A percentile compares a stretch with the other conserved stretches of the same genome.
Conservation (phyloP, 2,329 filamentous ascomycete genomes). For the Pseudopithomyces maydicus region DNA sequence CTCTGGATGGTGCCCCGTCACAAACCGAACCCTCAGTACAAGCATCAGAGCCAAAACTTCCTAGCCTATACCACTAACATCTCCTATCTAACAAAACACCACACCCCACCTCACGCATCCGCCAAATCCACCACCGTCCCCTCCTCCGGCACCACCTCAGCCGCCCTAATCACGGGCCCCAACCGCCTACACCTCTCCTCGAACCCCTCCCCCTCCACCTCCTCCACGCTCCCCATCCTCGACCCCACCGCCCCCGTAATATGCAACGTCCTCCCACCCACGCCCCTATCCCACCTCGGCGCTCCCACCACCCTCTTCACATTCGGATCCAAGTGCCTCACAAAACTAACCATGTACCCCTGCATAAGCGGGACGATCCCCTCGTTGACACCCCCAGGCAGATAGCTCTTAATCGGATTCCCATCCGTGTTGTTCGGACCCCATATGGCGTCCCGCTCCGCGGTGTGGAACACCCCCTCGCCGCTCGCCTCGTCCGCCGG, state of each 20-base stretch:
- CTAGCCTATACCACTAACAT: no score
- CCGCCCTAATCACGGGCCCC: not conserved
- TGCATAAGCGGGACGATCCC: conserved; percentile 66
- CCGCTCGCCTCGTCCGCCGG: conserved; percentile 58
- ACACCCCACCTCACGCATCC: not conserved
- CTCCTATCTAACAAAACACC: not conserved
- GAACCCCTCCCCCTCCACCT: conserved; percentile 22
- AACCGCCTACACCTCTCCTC: not conserved
- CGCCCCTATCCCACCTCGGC: conserved; percentile 59
- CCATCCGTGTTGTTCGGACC: conserved; percentile 62
- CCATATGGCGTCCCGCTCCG: conserved; percentile 71
- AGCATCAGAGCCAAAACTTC: no score
- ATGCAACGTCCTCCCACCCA: conserved; percentile 33
- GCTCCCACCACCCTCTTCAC: conserved; percentile 50
- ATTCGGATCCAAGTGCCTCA: conserved; percentile 70
- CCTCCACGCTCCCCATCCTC: conserved; percentile 45
- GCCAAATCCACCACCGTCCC: not conserved
- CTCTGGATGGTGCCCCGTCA: no score
- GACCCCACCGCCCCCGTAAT: conserved; percentile 46
- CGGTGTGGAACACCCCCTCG: conserved; percentile 68
- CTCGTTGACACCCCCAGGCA: conserved; percentile 55
- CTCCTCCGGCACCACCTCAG: not conserved
- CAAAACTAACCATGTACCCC: conserved; percentile 76
- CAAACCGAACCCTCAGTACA: no score
- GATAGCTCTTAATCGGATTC: conserved; percentile 61